Evolutionary conservation across 192 early-diverging fungal genomes (phyloP).

Genomic region (Ambispora gerdemannii): DNA sequence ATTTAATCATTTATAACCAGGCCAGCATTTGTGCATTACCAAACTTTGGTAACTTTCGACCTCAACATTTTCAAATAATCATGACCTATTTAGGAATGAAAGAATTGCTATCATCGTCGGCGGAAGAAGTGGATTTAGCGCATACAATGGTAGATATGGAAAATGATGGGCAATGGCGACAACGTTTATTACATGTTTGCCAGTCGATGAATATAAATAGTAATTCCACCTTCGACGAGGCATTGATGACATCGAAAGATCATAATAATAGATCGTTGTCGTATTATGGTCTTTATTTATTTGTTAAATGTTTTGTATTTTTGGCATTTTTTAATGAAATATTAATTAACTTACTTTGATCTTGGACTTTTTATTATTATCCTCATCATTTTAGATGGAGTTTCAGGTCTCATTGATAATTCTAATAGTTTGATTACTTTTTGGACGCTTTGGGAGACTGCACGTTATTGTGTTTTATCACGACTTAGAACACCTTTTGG

Average conservation of each 20-base stretch:
- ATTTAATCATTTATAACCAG: background rate
- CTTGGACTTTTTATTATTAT: no score
- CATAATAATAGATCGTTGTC: background rate
- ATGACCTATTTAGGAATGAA: conserved; percentile 53
- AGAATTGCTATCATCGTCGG: conserved; percentile 27
- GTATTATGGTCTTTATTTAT: background rate
- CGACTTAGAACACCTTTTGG: conserved; percentile 74
- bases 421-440: conserved; percentile 53
- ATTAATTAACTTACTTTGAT: no score
- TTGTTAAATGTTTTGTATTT: no score
- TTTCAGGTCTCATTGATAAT: conserved; percentile 20
- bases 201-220: no score
- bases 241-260: background rate
- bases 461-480: conserved; percentile 70
- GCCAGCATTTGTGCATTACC: conserved; percentile 39
- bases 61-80: conserved; percentile 63
- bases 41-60: conserved; percentile 59
- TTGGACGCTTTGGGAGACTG: conserved; percentile 75
- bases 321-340: no score
- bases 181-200: conserved; percentile 60
- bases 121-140: no score
- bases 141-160: background rate
- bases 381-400: no score
- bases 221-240: no score
- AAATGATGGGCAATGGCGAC: conserved; percentile 41